Percentiles rank a stretch among this genome's conserved stretches.
Conservation (phyloP, 495 filamentous ascomycete genomes). For the Filosporella fistucella region DNA sequence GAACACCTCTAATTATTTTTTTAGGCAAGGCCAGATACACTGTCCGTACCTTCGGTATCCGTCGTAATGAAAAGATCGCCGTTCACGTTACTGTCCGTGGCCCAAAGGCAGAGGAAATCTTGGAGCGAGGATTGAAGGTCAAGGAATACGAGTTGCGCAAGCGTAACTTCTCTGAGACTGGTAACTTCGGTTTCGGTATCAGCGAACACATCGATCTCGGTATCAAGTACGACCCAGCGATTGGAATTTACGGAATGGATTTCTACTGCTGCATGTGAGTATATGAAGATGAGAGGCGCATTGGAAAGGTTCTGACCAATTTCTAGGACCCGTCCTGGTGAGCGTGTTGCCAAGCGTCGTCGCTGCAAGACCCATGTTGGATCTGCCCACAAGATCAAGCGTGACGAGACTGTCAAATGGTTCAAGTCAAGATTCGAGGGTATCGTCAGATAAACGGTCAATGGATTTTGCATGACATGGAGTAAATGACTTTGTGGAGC, state of each 20-base stretch:
- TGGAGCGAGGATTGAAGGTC: constrained; percentile 99
- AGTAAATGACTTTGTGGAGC: constrained; percentile 27
- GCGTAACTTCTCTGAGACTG: constrained; percentile 98
- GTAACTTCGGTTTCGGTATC: constrained; percentile 99
- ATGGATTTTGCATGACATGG: background rate
- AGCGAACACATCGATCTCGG: constrained; percentile 99
- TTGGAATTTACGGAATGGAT: constrained; percentile 99
- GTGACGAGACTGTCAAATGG: constrained; percentile 94
- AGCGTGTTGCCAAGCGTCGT: constrained; percentile 93
- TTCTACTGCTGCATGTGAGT: constrained; percentile 97
- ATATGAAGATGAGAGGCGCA: background rate
- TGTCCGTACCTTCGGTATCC: constrained; percentile 99
- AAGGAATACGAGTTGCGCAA: constrained; percentile 99
- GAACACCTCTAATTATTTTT: constrained; percentile 4
- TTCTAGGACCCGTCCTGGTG: constrained; percentile 72
- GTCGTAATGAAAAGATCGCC: constrained; percentile 99
- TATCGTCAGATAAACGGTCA: constrained; percentile 26
- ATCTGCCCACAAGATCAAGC: constrained; percentile 84
- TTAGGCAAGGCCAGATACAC: constrained; percentile 99
- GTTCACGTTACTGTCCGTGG: constrained; percentile 99
- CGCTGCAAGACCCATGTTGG: constrained; percentile 84
- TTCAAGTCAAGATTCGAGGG: constrained; percentile 98
- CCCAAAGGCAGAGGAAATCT: constrained; percentile 99
- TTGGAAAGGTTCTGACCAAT: background rate
- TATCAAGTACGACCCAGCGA: constrained; percentile 99